A percentile compares a stretch with the other conserved stretches of the same genome.
These are phyloP conservation scores for Fusarium clavum DNA, from an alignment of 2,329 filamentous ascomycete genomes.

Conservation along the genomic window DNA sequence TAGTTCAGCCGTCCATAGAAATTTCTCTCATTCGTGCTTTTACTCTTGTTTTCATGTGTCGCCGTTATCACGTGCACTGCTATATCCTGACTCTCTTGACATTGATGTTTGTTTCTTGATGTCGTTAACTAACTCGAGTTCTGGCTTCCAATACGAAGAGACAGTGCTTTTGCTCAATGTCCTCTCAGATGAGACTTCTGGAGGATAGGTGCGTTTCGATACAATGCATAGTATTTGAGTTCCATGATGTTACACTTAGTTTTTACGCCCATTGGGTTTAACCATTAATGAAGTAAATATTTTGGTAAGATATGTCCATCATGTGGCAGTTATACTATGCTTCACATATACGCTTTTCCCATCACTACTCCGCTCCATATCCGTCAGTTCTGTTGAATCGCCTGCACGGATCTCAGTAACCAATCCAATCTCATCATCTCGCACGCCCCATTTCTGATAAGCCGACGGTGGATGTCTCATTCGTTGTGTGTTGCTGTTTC, in stretches of 20 bases:
- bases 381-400: constrained; percentile 1
- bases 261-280: neutral
- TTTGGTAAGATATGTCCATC: neutral
- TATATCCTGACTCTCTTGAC: too few species aligned
- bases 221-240: neutral
- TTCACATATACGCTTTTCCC: neutral
- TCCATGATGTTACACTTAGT: accelerated
- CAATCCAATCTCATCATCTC: constrained; percentile 20
- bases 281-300: neutral
- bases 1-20: neutral
- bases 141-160: neutral
- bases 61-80: too few species aligned
- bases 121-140: neutral
- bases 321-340: neutral
- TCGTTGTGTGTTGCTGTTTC: neutral
- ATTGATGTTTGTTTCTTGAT: accelerated
- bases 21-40: neutral
- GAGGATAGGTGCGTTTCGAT: neutral
- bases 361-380: neutral
- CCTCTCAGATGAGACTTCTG: accelerated
- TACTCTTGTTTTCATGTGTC: neutral
- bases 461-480: neutral
- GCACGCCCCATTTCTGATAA: constrained; percentile 13
- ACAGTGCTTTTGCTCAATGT: accelerated
- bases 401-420: constrained; percentile 16